phyloP scores from a whole-genome alignment of 2,329 filamentous ascomycete species.

The Penicillium brasilianum region DNA sequence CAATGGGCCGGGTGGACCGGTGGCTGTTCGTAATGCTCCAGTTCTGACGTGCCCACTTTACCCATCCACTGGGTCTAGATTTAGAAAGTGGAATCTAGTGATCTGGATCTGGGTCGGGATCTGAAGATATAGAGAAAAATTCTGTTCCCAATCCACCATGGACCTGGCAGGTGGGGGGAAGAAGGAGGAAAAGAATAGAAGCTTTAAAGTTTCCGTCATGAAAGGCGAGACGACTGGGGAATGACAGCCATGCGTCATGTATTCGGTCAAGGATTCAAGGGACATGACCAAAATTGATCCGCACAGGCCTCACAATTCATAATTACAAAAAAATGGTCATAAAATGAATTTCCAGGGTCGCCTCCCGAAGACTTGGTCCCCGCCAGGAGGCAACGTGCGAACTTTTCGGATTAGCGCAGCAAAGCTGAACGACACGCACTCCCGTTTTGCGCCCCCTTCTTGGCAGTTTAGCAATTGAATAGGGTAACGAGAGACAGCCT shows the following conservation, averaged over 20 bases:
- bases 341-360: background rate
- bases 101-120: background rate
- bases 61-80: background rate
- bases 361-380: background rate
- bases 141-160: background rate
- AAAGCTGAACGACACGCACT: background rate
- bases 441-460: background rate
- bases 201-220: background rate
- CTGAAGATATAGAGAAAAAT: constrained; percentile 1
- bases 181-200: background rate
- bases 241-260: background rate
- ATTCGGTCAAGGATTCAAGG: background rate
- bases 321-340: background rate
- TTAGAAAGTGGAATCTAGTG: background rate
- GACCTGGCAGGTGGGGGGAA: background rate
- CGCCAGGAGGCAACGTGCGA: background rate
- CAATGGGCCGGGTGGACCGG: background rate
- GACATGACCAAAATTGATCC: background rate
- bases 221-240: background rate
- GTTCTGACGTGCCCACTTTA: constrained; percentile 4
- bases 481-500: background rate
- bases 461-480: background rate
- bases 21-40: constrained; percentile 3
- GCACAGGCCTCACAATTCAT: background rate
- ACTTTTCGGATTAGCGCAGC: background rate